Evolutionary conservation across 371 early-diverging fungal genomes (phyloP), one percentile per base, ranked within the genome.

Genomic region (Mortierella sp.): DNA sequence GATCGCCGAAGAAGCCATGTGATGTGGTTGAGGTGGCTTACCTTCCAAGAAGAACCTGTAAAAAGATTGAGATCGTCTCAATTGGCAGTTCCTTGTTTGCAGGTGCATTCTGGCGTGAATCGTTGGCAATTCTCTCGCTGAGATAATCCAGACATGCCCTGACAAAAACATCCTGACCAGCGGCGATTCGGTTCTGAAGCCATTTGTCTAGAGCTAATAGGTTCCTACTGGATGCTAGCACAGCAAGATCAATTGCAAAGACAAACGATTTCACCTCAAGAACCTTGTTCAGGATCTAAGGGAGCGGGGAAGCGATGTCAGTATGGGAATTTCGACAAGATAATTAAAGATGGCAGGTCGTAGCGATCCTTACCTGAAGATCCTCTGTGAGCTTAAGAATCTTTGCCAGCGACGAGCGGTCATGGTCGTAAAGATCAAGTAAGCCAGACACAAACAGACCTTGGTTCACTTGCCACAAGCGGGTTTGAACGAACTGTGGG

Each of bases 171-270:
- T 93, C 93, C 9, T 92, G 92, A 52, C 91, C 89, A 16, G 91
- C 87, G 0, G 71, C 72, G 5, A 95, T 88, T 60, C 92, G 90
- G 57, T 94, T 96, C 66, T 87, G 91, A 24, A 97, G 84, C 96
- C 96, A 97, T 78, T 94, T 96, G 69, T 96, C 97, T 6, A 97
- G 79, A 62, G 94, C 95, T 1, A 97, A 84, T 65, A 91, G 92
- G 68, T 95, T 95, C 39, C 95, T 84, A 14, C 95, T 89, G 6
- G 93, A 91, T 14, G 97, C 96, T 16, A 97, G 84, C 1, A 94
- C 91, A 18, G 96, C 96, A 35, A 97, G 81, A 62, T 96, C 97
- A 59, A 97, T 93, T 0, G 94, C 83, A 77, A 96, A 96, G 16
- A 86, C 75, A 70, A 89, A 93, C 0, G 92, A 89, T 66, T 92